Percentiles rank a stretch among this genome's conserved stretches.
Evolutionary conservation across 345 rosid species (phyloP).

Genomic region (Bruguiera gymnorhiza): DNA sequence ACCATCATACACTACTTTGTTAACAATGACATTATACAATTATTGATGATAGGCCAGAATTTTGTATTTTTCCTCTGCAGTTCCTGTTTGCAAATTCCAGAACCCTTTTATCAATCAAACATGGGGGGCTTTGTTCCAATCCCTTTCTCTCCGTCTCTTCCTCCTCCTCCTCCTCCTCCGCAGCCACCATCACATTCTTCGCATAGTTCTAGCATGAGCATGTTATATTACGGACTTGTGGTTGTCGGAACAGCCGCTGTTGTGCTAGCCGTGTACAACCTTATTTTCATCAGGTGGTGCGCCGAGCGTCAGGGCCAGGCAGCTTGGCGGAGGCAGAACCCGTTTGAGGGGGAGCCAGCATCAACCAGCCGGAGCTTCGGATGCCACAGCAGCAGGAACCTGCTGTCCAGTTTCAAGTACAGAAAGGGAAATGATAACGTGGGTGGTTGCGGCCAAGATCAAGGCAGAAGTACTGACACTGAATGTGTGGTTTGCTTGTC

Average conservation of each 20-base stretch:
- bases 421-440: neutral
- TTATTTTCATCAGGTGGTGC: constrained; percentile 35
- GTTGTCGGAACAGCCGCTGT: constrained; percentile 35
- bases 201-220: constrained; percentile 28
- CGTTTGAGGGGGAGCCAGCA: neutral
- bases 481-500: constrained; percentile 44
- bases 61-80: neutral
- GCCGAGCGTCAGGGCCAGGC: neutral
- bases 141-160: neutral
- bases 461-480: constrained; percentile 8
- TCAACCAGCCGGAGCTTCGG: neutral
- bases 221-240: constrained; percentile 46
- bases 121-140: constrained; percentile 22
- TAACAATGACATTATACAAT: too few relatives aligned
- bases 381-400: neutral
- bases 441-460: neutral
- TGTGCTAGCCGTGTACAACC: constrained; percentile 31
- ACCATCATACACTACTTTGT: too few relatives aligned
- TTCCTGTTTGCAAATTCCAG: neutral
- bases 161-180: neutral
- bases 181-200: constrained; percentile 11
- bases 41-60: neutral
- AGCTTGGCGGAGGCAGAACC: neutral
- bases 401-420: constrained; percentile 25
- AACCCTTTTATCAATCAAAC: neutral